phyloP scores from a whole-genome alignment of 1,139 yeast species.

The Kodamaea sp. region DNA sequence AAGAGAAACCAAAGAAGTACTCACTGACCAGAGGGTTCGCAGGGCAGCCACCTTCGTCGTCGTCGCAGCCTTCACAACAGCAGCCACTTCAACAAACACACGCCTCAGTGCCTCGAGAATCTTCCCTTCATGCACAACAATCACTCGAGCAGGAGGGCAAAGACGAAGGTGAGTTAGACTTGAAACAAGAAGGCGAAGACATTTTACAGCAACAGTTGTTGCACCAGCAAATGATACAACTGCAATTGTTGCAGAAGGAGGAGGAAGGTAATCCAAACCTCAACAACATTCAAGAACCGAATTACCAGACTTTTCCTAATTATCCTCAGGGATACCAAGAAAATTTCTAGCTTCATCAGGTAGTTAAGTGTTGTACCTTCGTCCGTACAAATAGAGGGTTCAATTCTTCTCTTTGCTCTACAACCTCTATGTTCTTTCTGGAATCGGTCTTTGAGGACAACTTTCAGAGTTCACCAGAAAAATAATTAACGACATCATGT shows the following conservation, averaged over 20 bases:
- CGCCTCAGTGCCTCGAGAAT: conserved; percentile 3
- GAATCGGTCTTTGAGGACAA: no score
- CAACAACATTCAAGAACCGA: conserved; percentile 7
- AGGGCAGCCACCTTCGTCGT: conserved; percentile 4
- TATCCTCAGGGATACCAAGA: conserved; percentile 13
- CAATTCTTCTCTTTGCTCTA: no score
- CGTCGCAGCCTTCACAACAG: conserved; percentile 9
- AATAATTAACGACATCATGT: no score
- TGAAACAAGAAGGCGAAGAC: conserved; percentile 13
- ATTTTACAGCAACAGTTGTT: conserved; percentile 17
- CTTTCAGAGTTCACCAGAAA: no score
- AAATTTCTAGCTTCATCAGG: conserved; percentile 8
- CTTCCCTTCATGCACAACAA: conserved; percentile 7
- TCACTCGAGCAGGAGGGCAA: conserved; percentile 8
- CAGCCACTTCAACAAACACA: conserved; percentile 11
- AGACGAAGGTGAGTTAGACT: conserved; percentile 6
- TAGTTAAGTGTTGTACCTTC: no score
- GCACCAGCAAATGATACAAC: conserved; percentile 18
- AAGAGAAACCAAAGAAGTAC: conserved; percentile 54
- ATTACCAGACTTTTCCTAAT: conserved; percentile 10
- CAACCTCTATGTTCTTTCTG: no score
- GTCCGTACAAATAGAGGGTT: no score
- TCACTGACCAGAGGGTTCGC: conserved; percentile 7
- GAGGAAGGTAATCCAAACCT: conserved; percentile 6
- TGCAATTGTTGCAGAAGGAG: conserved; percentile 11